A percentile compares a stretch with the other conserved stretches of the same genome.
Evolutionary conservation across 495 filamentous ascomycete species (phyloP).

Genomic region (Melanomma pulvis-pyrius): DNA sequence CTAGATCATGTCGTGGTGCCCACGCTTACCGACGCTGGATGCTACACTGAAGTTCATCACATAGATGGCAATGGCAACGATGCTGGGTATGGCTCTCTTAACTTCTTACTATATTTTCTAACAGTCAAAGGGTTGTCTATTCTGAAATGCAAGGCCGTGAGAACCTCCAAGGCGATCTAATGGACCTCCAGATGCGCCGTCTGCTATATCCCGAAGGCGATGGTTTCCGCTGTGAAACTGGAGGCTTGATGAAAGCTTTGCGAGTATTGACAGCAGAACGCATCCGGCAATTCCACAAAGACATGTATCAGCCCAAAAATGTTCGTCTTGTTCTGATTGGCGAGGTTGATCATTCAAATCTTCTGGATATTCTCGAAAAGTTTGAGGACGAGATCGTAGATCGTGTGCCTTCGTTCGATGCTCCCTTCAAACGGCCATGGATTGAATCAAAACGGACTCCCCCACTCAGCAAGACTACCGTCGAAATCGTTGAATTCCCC

Average conservation of each 20-base stretch:
- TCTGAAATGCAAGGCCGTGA: conserved; percentile 98
- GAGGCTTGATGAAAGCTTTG: conserved; percentile 92
- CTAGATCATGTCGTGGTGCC: conserved; percentile 92
- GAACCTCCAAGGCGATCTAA: conserved; percentile 78
- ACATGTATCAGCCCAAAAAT: conserved; percentile 99
- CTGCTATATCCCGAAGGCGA: conserved; percentile 85
- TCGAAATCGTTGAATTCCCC: conserved; percentile 85
- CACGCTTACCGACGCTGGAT: conserved; percentile 87
- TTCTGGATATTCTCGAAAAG: conserved; percentile 77
- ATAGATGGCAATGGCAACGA: conserved; percentile 91
- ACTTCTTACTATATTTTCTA: conserved; percentile 7
- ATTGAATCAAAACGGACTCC: conserved; percentile 80
- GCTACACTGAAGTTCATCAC: conserved; percentile 95
- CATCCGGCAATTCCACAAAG: conserved; percentile 88
- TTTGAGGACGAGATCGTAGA: conserved; percentile 87
- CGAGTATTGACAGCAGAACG: conserved; percentile 82
- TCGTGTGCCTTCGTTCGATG: conserved; percentile 71
- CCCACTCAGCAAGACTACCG: conserved; percentile 64
- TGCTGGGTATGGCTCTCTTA: conserved; percentile 57
- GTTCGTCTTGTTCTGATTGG: conserved; percentile 87
- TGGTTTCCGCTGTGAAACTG: conserved; percentile 95
- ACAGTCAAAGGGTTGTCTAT: conserved; percentile 73
- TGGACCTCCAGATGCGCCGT: conserved; percentile 75
- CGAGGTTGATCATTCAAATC: conserved; percentile 79
- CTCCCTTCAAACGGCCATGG: conserved; percentile 87